A percentile compares a stretch with the other conserved stretches of the same genome.
Evolutionary conservation across 2,329 filamentous ascomycete genomes (phyloP).

Genomic region (Lomentospora prolificans): DNA sequence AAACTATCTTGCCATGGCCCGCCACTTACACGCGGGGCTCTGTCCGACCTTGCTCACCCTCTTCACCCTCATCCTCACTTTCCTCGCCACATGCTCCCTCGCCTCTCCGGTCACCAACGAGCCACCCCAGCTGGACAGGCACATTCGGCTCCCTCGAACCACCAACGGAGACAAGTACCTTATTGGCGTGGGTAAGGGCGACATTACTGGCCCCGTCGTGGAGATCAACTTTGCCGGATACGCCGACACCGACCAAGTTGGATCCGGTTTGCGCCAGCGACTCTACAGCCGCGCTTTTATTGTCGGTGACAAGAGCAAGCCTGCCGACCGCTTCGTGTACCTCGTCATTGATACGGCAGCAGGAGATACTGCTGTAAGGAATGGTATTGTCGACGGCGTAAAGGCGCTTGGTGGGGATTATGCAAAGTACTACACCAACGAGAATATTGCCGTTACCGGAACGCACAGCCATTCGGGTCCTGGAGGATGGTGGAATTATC

Average conservation of each 20-base stretch:
- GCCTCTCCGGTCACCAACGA: not conserved
- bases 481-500: constrained; percentile 85
- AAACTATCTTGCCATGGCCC: too few species aligned
- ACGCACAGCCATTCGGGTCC: constrained; percentile 88
- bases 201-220: constrained; percentile 62
- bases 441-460: constrained; percentile 80
- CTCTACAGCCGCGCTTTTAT: constrained; percentile 84
- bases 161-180: constrained; percentile 25
- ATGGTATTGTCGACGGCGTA: constrained; percentile 70
- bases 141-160: not conserved
- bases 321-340: constrained; percentile 69
- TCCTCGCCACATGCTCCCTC: constrained; percentile 6
- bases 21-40: not conserved
- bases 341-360: constrained; percentile 77
- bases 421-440: constrained; percentile 56
- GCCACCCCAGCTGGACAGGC: not conserved
- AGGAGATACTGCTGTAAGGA: constrained; percentile 76
- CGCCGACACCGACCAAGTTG: constrained; percentile 68
- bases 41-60: constrained; percentile 7
- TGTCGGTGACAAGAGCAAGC: constrained; percentile 55
- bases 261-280: constrained; percentile 72
- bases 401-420: constrained; percentile 60
- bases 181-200: constrained; percentile 42
- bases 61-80: constrained; percentile 10
- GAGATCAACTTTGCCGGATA: constrained; percentile 90